phyloP scores from a whole-genome alignment of 805 yeast genomes.

The Candida silvatica region DNA sequence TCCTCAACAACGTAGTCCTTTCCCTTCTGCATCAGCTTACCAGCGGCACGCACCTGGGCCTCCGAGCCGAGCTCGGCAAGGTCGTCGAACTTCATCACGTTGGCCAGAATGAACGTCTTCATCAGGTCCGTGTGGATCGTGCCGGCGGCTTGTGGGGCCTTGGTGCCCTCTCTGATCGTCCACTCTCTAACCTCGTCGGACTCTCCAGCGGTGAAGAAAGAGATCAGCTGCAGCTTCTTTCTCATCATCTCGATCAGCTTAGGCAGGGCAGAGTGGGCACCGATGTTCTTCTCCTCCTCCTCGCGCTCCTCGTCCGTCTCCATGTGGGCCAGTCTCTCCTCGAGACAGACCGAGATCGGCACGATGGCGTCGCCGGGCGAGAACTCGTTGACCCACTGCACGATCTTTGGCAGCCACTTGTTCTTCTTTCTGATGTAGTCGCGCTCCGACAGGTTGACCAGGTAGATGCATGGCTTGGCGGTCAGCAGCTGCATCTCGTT shows the following conservation, averaged over 20 bases:
- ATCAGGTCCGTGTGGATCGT: constrained; percentile 81
- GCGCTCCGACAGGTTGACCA: constrained; percentile 63
- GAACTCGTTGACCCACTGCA: constrained; percentile 57
- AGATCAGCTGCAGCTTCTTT: constrained; percentile 57
- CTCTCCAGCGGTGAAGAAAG: constrained; percentile 84
- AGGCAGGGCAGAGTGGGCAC: constrained; percentile 47
- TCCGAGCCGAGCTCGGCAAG: constrained; percentile 45
- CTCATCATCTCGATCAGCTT: constrained; percentile 59
- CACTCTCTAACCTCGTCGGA: constrained; percentile 76
- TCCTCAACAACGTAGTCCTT: constrained; percentile 75
- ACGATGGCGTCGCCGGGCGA: constrained; percentile 77
- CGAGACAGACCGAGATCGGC: constrained; percentile 88
- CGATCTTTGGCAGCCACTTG: constrained; percentile 41
- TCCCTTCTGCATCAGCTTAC: constrained; percentile 60
- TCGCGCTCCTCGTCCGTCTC: constrained; percentile 48
- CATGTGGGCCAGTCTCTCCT: constrained; percentile 86
- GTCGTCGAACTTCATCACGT: constrained; percentile 62
- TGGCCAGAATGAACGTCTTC: constrained; percentile 73
- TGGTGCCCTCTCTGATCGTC: constrained; percentile 69
- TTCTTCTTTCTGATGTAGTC: constrained; percentile 52
- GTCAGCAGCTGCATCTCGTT: constrained; percentile 70
- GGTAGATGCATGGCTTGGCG: constrained; percentile 79
- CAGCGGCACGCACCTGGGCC: constrained; percentile 41
- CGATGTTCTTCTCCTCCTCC: constrained; percentile 27
- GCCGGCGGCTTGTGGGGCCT: constrained; percentile 88